Evolutionary conservation across 208 protist genomes (phyloP).

Genomic region (Leishmania tarentolae): DNA sequence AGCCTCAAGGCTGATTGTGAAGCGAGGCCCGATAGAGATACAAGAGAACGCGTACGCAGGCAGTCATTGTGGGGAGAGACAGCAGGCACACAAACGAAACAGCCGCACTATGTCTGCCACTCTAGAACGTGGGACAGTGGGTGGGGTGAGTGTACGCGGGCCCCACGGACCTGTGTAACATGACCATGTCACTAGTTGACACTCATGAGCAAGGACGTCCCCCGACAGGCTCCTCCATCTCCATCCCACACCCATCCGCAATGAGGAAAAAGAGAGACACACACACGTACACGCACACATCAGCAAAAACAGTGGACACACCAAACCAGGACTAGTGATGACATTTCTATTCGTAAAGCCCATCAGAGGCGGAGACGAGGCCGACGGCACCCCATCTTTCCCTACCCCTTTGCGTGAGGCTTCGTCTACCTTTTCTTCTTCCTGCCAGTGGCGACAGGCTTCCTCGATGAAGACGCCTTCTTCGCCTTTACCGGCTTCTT

Average conservation of each 20-base stretch:
- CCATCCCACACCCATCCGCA: background rate
- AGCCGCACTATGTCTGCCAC: background rate
- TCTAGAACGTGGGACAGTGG: background rate
- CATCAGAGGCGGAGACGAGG: background rate
- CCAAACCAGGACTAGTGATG: background rate
- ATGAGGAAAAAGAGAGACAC: background rate
- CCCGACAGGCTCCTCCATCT: background rate
- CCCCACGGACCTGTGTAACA: background rate
- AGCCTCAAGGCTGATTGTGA: background rate
- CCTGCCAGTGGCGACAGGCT: no score
- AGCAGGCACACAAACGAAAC: background rate
- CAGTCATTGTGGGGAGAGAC: background rate
- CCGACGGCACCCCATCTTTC: background rate
- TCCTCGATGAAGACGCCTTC: background rate
- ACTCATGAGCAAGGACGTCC: background rate
- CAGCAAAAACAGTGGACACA: background rate
- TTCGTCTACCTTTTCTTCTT: constrained; percentile 2
- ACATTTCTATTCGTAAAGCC: background rate
- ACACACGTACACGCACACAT: background rate
- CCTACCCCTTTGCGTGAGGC: background rate
- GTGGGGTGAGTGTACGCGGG: background rate
- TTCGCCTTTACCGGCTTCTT: constrained; percentile 15
- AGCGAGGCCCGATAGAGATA: background rate
- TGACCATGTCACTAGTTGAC: background rate
- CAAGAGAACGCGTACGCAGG: background rate